phyloP scores from a whole-genome alignment of 306 rosid genomes.

The Castanospermum australe region DNA sequence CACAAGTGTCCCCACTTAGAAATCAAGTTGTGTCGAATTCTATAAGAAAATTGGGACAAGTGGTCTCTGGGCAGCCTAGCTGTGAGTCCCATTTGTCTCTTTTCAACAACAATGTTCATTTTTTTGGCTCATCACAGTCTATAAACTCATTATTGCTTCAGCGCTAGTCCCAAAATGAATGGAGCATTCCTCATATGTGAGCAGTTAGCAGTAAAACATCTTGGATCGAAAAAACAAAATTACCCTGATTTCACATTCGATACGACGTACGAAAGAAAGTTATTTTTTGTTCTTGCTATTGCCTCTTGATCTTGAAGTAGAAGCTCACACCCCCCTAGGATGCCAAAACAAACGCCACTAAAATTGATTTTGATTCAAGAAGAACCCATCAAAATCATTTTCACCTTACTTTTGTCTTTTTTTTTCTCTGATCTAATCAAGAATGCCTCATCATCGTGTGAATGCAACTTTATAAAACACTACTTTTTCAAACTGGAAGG shows the following conservation, averaged over 20 bases:
- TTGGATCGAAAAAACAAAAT: background rate
- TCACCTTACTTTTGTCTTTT: background rate
- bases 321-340: constrained; percentile 18
- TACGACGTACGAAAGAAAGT: background rate
- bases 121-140: background rate
- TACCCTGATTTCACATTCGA: background rate
- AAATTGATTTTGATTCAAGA: constrained; percentile 12
- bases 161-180: background rate
- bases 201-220: background rate
- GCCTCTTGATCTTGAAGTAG: background rate
- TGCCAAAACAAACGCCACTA: background rate
- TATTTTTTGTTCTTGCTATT: background rate
- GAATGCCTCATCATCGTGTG: constrained; percentile 24
- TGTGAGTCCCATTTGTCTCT: constrained; percentile 1
- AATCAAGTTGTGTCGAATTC: background rate
- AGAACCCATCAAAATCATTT: constrained; percentile 27
- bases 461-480: constrained; percentile 15
- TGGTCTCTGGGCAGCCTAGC: background rate
- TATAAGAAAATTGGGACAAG: background rate
- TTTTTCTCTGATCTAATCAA: constrained; percentile 11
- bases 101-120: background rate
- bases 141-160: background rate
- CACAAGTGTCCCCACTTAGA: background rate
- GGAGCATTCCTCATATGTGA: background rate
- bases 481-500: constrained; percentile 15